Evolutionary conservation across 2,329 filamentous ascomycete species (phyloP).

Genomic region (Zalaria sp.): DNA sequence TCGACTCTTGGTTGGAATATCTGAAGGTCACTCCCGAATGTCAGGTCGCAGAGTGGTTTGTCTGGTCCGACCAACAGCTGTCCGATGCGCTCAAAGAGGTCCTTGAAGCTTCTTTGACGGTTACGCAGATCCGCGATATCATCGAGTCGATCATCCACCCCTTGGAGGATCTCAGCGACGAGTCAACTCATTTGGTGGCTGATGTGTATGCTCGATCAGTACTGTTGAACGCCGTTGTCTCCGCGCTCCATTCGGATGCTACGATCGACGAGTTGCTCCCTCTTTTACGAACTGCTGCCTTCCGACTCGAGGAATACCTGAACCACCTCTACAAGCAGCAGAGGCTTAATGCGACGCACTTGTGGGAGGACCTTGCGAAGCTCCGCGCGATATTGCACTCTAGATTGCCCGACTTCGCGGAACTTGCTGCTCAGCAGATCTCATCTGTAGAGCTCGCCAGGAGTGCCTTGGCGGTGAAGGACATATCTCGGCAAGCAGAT

Average conservation of each 20-base stretch:
- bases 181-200: too few species aligned
- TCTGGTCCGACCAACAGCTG: conserved; percentile 11
- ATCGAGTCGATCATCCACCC: conserved; percentile 1
- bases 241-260: conserved; percentile 3
- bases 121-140: conserved; percentile 7
- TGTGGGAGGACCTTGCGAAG: too few species aligned
- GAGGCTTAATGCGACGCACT: too few species aligned
- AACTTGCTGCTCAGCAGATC: too few species aligned
- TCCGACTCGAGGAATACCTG: too few species aligned
- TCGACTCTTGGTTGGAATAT: conserved; percentile 15
- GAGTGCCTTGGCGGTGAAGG: too few species aligned
- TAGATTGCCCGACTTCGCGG: too few species aligned
- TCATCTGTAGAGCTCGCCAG: too few species aligned
- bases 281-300: not conserved
- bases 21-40: conserved; percentile 4
- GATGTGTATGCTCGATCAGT: conserved; percentile 2
- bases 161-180: not conserved
- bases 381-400: too few species aligned
- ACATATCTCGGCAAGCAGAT: too few species aligned
- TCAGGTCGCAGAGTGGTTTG: not conserved
- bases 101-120: conserved; percentile 9
- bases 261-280: conserved; percentile 2
- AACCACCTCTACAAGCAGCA: too few species aligned
- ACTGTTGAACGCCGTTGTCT: conserved; percentile 1
- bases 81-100: conserved; percentile 8